Evolutionary conservation across 352 stramenopile genomes (phyloP).

Genomic region (Thalassiosira mediterranea): DNA sequence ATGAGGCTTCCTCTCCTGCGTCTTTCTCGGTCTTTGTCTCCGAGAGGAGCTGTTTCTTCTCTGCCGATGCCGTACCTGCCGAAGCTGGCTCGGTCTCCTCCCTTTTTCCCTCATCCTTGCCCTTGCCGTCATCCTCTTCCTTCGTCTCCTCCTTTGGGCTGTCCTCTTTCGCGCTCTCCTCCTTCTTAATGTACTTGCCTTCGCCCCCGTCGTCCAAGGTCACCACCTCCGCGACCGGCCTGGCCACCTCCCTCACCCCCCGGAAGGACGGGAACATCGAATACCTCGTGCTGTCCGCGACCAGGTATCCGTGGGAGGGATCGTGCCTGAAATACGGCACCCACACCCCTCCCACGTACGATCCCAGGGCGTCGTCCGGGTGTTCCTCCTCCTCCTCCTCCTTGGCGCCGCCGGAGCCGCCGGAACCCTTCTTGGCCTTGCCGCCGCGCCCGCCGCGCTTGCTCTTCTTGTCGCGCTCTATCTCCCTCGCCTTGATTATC

Average conservation of each 20-base stretch:
- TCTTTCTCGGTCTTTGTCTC: slow-evolving; percentile 8
- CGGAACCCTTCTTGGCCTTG: slow-evolving; percentile 4
- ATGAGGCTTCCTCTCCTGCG: background rate
- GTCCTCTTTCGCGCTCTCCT: background rate
- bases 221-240: background rate
- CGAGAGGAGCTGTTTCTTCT: background rate
- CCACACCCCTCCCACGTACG: slow-evolving; percentile 34
- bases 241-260: slow-evolving; percentile 14
- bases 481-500: slow-evolving; percentile 1
- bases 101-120: background rate
- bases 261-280: slow-evolving; percentile 69
- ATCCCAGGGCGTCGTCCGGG: slow-evolving; percentile 30
- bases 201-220: background rate
- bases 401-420: background rate
- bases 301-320: slow-evolving; percentile 79
- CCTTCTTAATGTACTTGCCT: background rate
- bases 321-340: slow-evolving; percentile 64
- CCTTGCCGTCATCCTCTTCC: slow-evolving; percentile 4
- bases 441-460: background rate
- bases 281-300: slow-evolving; percentile 81
- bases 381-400: slow-evolving; percentile 28
- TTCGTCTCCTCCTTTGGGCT: background rate
- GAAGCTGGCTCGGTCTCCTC: background rate
- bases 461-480: slow-evolving; percentile 1
- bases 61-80: background rate